Conservation (phyloP, 805 yeast species). For the Cyberlindnera amylophila region DNA sequence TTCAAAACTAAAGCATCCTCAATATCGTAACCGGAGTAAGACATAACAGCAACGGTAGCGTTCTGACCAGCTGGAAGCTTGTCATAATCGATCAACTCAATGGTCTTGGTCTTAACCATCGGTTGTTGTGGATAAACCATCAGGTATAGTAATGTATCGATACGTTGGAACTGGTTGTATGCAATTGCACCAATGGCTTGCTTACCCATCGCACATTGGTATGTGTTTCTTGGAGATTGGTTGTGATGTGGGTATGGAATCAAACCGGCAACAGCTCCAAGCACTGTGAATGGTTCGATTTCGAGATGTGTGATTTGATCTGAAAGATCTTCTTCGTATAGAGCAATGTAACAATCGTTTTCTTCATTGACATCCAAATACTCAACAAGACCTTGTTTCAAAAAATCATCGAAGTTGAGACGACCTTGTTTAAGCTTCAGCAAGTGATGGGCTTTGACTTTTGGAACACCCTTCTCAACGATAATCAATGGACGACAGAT, state of each 20-base stretch:
- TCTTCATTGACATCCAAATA: constrained; percentile 97
- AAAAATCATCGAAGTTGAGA: constrained; percentile 88
- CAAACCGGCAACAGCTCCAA: constrained; percentile 91
- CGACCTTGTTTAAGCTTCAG: constrained; percentile 57
- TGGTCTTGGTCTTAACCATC: constrained; percentile 96
- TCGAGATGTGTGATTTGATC: constrained; percentile 79
- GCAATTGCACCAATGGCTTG: constrained; percentile 99
- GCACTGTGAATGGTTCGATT: constrained; percentile 89
- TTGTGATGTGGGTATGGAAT: constrained; percentile 92
- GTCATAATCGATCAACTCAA: constrained; percentile 92
- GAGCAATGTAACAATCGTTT: constrained; percentile 88
- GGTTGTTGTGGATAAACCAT: constrained; percentile 99
- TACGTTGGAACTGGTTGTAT: constrained; percentile 92
- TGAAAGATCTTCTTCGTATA: constrained; percentile 67
- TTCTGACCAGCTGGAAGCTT: constrained; percentile 98
- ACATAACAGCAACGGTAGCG: constrained; percentile 98
- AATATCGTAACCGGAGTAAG: constrained; percentile 97
- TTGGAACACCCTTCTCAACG: constrained; percentile 67
- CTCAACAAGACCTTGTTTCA: constrained; percentile 83
- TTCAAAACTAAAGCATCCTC: constrained; percentile 97
- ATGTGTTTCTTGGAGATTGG: constrained; percentile 89
- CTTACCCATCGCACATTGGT: constrained; percentile 96
- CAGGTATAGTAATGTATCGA: constrained; percentile 86
- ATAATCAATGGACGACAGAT: constrained; percentile 95
- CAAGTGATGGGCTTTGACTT: constrained; percentile 71